Base-by-base conservation (phyloP, 148 eudicot species). In the Rhododendron molle region DNA sequence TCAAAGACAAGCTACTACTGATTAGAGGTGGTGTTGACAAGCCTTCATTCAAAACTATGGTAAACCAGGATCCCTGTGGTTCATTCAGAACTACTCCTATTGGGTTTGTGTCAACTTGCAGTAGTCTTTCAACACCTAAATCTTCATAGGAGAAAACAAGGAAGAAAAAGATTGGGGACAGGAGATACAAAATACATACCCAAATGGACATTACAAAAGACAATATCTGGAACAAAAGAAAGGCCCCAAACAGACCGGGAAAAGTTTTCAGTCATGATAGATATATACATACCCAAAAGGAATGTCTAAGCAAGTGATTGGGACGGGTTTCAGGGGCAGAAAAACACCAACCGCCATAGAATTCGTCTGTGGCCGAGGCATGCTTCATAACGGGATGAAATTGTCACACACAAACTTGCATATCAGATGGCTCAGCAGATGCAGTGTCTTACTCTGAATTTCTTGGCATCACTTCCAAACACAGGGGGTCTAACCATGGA, bases 401-500 rank as follows among this genome's bases (percentile, higher is more conserved):
- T 13, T 11, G 20, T 11, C 81, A 12, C 18, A 46, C 81, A 78
- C 5, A 26, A 12, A 9, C 21, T 47, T 44, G 13, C 52, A 23
- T 78, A 47, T 46, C 81, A 47, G 58, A 78, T 78, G 28, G 32
- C 58, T 47, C 18, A 47, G 56, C 56, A 78, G 58, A 46, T 47
- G 18, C 82, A 80, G 46, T 18, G 21, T 56, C 46, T 81, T 81
- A 14, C 2, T 14, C 13, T 40, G 11, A 34, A 28, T 34, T 56
- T 56, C 83, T 56, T 56, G 71, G 83, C 46, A 54, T 34, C n/a
- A 81, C 83, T 32, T 18, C 83, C 83, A 81, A 56, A 56, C 71
- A 81, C 13, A 4, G 3, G 20, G 16, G 26, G 44, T 81, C 83
- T 46, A 54, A 44, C 83, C 83, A 81, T 32, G 83, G 83, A 21